These are phyloP conservation scores for Echinochloa phyllopogon DNA, from an alignment of 176 grass and related monocot genomes.

Conservation along the genomic window DNA sequence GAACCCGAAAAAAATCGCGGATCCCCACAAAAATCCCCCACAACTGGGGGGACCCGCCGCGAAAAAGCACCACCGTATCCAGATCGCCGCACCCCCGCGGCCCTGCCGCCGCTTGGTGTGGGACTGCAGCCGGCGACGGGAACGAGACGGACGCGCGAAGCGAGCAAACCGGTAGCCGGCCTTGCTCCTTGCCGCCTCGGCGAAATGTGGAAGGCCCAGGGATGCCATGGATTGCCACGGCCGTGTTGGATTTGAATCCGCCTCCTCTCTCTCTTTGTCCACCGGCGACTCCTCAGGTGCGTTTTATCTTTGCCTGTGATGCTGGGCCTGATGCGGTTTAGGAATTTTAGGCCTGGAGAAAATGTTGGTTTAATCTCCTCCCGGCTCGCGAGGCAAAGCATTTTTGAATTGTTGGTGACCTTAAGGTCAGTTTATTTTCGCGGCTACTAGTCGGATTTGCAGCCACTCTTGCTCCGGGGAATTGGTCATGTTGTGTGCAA, in stretches of 20 bases:
- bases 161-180: not conserved
- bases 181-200: not conserved
- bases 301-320: not conserved
- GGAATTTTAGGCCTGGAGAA: not conserved
- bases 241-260: not conserved
- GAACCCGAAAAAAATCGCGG: not conserved
- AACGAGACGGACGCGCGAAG: not conserved
- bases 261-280: not conserved
- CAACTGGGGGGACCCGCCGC: not conserved
- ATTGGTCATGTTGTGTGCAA: not conserved
- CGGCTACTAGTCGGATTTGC: not conserved
- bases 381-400: too few species aligned
- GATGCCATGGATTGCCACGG: not conserved
- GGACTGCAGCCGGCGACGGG: not conserved
- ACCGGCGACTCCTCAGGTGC: not conserved
- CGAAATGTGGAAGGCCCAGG: not conserved
- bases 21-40: not conserved
- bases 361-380: not conserved
- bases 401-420: not conserved
- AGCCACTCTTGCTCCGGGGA: not conserved
- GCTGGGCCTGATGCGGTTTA: not conserved
- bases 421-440: not conserved
- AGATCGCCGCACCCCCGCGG: conserved; percentile 27
- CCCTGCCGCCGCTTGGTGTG: not conserved
- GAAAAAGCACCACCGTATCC: not conserved